phyloP scores from a whole-genome alignment of 371 early-diverging fungal species.

The Batkoa obscura region DNA sequence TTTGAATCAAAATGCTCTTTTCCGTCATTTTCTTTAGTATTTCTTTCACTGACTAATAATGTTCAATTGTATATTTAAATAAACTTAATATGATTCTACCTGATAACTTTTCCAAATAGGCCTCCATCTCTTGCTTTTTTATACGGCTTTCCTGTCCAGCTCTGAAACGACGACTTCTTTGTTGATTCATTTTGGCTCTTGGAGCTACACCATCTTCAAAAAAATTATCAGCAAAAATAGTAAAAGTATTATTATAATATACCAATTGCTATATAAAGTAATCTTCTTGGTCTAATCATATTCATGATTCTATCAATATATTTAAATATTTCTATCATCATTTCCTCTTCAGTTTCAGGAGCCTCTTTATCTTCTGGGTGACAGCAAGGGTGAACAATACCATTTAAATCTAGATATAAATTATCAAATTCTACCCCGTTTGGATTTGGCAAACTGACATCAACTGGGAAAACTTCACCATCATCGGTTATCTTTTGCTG shows the following conservation, averaged over 20 bases:
- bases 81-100: slow-evolving; percentile 15
- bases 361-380: slow-evolving; percentile 89
- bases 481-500: slow-evolving; percentile 44
- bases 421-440: slow-evolving; percentile 89
- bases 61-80: neutral
- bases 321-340: slow-evolving; percentile 83
- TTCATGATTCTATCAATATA: slow-evolving; percentile 88
- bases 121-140: slow-evolving; percentile 50
- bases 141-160: slow-evolving; percentile 71
- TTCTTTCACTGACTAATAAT: slow-evolving; percentile 13
- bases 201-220: slow-evolving; percentile 96
- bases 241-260: slow-evolving; percentile 5
- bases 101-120: slow-evolving; percentile 34
- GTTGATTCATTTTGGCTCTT: slow-evolving; percentile 99
- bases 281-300: slow-evolving; percentile 80
- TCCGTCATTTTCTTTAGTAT: slow-evolving; percentile 29
- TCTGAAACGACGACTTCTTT: slow-evolving; percentile 94
- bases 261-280: slow-evolving; percentile 94
- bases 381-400: slow-evolving; percentile 97
- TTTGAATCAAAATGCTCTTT: slow-evolving; percentile 85
- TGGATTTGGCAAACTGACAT: slow-evolving; percentile 80
- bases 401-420: slow-evolving; percentile 98
- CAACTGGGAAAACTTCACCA: slow-evolving; percentile 61
- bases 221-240: neutral
- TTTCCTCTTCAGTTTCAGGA: slow-evolving; percentile 81